These are phyloP conservation scores for Simplicillium aogashimaense DNA, from an alignment of 2,329 filamentous ascomycete genomes.

Conservation along the genomic window DNA sequence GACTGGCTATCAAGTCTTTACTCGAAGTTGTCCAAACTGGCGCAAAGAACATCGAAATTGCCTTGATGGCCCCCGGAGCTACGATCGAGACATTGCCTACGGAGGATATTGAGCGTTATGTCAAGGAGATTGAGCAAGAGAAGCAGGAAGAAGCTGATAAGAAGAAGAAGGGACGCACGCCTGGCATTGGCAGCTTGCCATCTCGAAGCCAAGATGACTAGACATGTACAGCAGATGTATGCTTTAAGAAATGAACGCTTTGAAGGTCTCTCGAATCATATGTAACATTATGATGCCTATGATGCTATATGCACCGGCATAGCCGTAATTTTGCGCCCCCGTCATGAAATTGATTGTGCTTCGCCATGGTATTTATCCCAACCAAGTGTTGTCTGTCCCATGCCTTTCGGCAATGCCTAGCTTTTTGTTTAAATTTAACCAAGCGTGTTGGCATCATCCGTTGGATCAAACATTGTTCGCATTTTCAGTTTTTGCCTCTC, in stretches of 20 bases:
- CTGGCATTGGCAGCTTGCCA: slow-evolving; percentile 61
- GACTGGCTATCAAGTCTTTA: slow-evolving; percentile 94
- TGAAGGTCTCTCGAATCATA: slow-evolving; percentile 1
- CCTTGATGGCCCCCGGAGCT: slow-evolving; percentile 92
- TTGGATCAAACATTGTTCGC: slow-evolving; percentile 66
- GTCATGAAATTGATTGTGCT: no score
- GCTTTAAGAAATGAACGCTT: slow-evolving; percentile 12
- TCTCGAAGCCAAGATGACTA: slow-evolving; percentile 50
- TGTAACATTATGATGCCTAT: no score
- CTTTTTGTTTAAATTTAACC: slow-evolving; percentile 39
- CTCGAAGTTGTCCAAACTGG: slow-evolving; percentile 97
- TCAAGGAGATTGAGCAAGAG: slow-evolving; percentile 98
- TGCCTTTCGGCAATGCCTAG: no score
- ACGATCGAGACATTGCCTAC: slow-evolving; percentile 85
- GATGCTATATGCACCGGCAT: no score
- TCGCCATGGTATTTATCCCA: no score
- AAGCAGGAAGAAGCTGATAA: slow-evolving; percentile 98
- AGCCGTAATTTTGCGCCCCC: no score
- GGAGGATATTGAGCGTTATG: slow-evolving; percentile 93
- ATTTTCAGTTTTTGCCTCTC: slow-evolving; percentile 44
- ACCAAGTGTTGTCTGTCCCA: no score
- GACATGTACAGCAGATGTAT: slow-evolving; percentile 17
- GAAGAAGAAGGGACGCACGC: slow-evolving; percentile 77
- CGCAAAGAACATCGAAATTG: slow-evolving; percentile 99
- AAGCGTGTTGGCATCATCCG: slow-evolving; percentile 63